These are phyloP conservation scores for Escallonia rubra DNA, from an alignment of 129 eudicot species.

Conservation along the genomic window DNA sequence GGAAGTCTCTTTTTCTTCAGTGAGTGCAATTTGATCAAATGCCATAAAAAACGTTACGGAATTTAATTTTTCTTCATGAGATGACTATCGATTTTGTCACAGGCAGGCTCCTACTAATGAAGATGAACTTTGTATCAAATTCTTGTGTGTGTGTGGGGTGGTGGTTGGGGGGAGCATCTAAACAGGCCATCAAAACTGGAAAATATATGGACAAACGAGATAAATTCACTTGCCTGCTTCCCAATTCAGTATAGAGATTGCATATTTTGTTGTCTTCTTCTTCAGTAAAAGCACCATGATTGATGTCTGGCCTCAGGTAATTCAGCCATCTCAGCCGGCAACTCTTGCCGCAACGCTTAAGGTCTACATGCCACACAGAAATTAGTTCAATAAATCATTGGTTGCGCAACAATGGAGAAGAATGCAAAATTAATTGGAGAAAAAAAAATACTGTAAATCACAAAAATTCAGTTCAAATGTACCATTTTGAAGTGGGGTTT, in stretches of 20 bases:
- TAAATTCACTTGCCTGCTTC: conserved; percentile 30
- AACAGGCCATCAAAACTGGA: too few relatives aligned
- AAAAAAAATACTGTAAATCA: too few relatives aligned
- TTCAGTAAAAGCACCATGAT: conserved; percentile 39
- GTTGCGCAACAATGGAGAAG: neutral
- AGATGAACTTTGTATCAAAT: neutral
- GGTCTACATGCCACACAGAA: conserved; percentile 16
- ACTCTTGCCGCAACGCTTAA: conserved; percentile 53
- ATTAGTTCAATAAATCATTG: neutral
- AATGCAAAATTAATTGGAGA: neutral
- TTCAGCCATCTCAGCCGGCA: conserved; percentile 53
- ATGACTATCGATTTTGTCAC: neutral
- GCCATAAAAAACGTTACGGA: too few relatives aligned
- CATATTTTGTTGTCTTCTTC: conserved; percentile 40
- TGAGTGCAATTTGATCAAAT: neutral
- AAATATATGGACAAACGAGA: neutral
- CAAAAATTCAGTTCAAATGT: too few relatives aligned
- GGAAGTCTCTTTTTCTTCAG: neutral
- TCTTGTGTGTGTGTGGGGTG: conserved; percentile 2
- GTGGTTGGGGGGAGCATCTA: neutral
- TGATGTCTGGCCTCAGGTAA: conserved; percentile 50
- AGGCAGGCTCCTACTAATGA: neutral
- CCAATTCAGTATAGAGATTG: conserved; percentile 19
- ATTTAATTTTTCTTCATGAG: neutral
- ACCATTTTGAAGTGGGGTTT: too few relatives aligned